phyloP scores from a whole-genome alignment of 441 rosid genomes.

The Erysimum pusillum region DNA sequence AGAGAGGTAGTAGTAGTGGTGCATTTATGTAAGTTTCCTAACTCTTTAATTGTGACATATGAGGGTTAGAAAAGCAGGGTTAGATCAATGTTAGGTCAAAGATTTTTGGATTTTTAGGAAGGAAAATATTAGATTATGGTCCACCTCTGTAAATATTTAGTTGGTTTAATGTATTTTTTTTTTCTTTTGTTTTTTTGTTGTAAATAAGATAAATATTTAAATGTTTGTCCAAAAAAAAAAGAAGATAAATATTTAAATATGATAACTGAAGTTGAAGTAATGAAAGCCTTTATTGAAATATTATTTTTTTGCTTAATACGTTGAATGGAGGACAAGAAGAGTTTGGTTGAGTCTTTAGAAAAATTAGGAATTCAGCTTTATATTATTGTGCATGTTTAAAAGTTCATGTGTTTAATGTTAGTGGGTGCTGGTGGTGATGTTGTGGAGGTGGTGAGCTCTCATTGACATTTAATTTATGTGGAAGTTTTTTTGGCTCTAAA shows the following conservation, averaged over 20 bases:
- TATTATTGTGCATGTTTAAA: slow-evolving; percentile 24
- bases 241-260: slow-evolving; percentile 10
- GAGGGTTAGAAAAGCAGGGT: slow-evolving; percentile 35
- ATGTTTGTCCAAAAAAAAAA: background rate
- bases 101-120: slow-evolving; percentile 26
- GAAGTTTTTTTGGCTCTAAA: background rate
- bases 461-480: slow-evolving; percentile 26
- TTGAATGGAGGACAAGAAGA: slow-evolving; percentile 10
- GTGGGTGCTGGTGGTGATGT: slow-evolving; percentile 30
- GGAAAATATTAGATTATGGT: slow-evolving; percentile 35
- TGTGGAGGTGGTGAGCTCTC: slow-evolving; percentile 31
- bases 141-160: slow-evolving; percentile 33
- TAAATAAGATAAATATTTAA: slow-evolving; percentile 13
- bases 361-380: slow-evolving; percentile 12
- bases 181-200: background rate
- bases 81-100: slow-evolving; percentile 40
- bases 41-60: slow-evolving; percentile 39
- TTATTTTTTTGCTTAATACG: slow-evolving; percentile 19
- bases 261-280: slow-evolving; percentile 13
- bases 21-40: slow-evolving; percentile 35
- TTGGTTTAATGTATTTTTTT: slow-evolving; percentile 20
- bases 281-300: slow-evolving; percentile 32
- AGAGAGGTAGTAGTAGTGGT: slow-evolving; percentile 2
- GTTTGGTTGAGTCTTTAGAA: slow-evolving; percentile 14
- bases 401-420: slow-evolving; percentile 34